phyloP scores from a whole-genome alignment of 2,329 filamentous ascomycete genomes.

The Penicillium sp. region DNA sequence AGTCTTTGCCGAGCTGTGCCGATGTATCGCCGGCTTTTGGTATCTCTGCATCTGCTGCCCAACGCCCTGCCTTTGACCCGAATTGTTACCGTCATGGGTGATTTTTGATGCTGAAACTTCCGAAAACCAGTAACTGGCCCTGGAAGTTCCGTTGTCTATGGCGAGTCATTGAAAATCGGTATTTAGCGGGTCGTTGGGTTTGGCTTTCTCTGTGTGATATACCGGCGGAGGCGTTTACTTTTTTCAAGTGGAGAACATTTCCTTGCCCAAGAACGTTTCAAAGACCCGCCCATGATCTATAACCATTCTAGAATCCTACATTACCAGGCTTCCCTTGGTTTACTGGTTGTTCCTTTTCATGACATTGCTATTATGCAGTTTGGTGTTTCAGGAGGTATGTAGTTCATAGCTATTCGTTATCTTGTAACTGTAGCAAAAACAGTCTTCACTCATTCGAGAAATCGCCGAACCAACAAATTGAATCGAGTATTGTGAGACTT shows the following conservation, averaged over 20 bases:
- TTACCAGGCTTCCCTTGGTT: no score
- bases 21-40: not conserved
- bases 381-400: not conserved
- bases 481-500: slow-evolving; percentile 40
- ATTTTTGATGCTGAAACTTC: not conserved
- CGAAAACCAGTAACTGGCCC: not conserved
- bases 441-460: slow-evolving; percentile 1
- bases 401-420: not conserved
- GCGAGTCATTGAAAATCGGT: not conserved
- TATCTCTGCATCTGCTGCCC: not conserved
- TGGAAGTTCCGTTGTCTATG: not conserved
- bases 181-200: not conserved
- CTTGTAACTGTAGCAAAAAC: not conserved
- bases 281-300: no score
- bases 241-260: not conserved
- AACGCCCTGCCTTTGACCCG: not conserved
- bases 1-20: not conserved
- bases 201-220: not conserved
- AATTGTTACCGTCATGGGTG: not conserved
- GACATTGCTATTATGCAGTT: no score
- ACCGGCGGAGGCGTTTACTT: not conserved
- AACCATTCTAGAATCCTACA: no score
- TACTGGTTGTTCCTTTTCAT: no score
- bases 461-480: slow-evolving; percentile 37
- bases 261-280: not conserved